Percentiles rank a stretch among this genome's conserved stretches.
These are phyloP conservation scores for Clarireedia paspali DNA, from an alignment of 2,329 filamentous ascomycete genomes.

Conservation along the genomic window DNA sequence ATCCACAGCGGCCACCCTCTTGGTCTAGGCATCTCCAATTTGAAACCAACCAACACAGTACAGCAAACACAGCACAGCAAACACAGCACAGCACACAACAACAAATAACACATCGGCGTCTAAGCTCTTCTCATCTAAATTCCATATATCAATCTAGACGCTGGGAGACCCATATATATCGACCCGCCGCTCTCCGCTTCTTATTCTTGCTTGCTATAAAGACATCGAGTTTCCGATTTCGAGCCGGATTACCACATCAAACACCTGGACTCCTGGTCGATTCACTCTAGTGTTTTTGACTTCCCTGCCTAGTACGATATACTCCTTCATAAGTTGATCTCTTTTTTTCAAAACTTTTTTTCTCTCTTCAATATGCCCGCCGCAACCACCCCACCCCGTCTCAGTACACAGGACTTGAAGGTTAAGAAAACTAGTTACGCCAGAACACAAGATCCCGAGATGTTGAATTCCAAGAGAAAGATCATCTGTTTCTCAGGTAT, in stretches of 20 bases:
- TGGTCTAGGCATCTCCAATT: background rate
- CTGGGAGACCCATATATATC: background rate
- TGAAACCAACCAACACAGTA: background rate
- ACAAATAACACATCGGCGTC: background rate
- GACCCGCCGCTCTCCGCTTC: background rate
- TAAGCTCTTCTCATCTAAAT: background rate
- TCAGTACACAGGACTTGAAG: slow-evolving; percentile 26
- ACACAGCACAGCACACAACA: no score
- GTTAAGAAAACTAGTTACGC: slow-evolving; percentile 22
- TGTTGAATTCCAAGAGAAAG: slow-evolving; percentile 41
- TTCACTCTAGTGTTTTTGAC: background rate
- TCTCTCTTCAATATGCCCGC: slow-evolving; percentile 31
- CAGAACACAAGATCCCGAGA: slow-evolving; percentile 20
- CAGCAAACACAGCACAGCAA: background rate
- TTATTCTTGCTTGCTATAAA: background rate
- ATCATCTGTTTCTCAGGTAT: slow-evolving; percentile 52
- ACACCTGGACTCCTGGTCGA: background rate
- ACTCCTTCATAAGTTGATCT: background rate
- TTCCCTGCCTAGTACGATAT: no score
- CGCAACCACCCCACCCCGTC: slow-evolving; percentile 30
- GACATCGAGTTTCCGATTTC: background rate
- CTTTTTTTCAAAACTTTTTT: background rate
- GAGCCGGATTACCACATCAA: background rate
- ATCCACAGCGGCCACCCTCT: background rate
- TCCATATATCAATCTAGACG: background rate